phyloP scores from a whole-genome alignment of 441 rosid species.

The Jatropha podagrica region DNA sequence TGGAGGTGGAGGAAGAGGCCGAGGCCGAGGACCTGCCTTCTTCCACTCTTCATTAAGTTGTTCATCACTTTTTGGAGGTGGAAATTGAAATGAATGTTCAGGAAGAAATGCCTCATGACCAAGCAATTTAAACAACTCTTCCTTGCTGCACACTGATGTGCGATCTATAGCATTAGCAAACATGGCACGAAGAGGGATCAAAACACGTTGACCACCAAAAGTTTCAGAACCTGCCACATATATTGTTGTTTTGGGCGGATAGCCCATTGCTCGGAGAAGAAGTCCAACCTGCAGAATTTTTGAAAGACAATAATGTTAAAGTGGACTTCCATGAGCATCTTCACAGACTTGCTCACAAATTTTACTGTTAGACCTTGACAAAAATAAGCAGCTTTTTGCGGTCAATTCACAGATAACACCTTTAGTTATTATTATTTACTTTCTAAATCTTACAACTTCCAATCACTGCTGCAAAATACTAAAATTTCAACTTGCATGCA shows the following conservation, averaged over 20 bases:
- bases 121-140: constrained; percentile 68
- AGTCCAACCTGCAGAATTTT: constrained; percentile 70
- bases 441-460: neutral
- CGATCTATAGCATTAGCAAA: constrained; percentile 76
- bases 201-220: constrained; percentile 92
- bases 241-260: constrained; percentile 75
- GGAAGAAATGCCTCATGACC: constrained; percentile 86
- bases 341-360: neutral
- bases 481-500: neutral
- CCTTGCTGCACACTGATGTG: constrained; percentile 70
- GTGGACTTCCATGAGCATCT: too few species aligned
- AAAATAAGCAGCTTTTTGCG: neutral
- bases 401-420: neutral
- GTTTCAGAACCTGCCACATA: constrained; percentile 94
- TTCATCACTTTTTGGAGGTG: constrained; percentile 61
- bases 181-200: constrained; percentile 95
- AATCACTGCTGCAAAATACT: neutral
- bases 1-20: constrained; percentile 99
- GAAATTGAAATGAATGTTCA: constrained; percentile 41
- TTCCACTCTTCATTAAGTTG: constrained; percentile 87
- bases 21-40: constrained; percentile 96
- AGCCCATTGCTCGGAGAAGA: constrained; percentile 90
- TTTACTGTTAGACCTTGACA: neutral
- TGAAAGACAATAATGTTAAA: too few species aligned
- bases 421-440: neutral